phyloP scores from a whole-genome alignment of 768 basidiomycete genomes.

The Lactarius indigo region DNA sequence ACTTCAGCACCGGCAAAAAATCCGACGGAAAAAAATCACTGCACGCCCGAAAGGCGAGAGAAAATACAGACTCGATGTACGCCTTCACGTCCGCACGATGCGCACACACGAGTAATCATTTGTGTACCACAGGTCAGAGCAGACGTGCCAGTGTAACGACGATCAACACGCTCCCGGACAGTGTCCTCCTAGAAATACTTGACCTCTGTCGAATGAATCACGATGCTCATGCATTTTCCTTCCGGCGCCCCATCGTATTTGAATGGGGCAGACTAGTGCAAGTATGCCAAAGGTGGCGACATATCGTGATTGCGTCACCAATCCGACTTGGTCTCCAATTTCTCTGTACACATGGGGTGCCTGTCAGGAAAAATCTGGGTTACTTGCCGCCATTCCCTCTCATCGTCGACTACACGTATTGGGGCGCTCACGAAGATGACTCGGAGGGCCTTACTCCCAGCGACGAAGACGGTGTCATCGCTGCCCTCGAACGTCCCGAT shows the following conservation, averaged over 20 bases:
- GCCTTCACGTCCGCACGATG: too few relatives aligned
- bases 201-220: background rate
- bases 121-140: too few relatives aligned
- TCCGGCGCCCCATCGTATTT: background rate
- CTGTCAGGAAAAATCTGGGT: background rate
- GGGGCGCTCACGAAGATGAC: too few relatives aligned
- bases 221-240: background rate
- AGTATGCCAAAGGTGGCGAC: background rate
- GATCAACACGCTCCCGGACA: slow-evolving; percentile 2
- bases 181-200: slow-evolving; percentile 9
- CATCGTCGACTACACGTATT: too few relatives aligned
- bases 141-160: too few relatives aligned
- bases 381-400: too few relatives aligned
- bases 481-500: background rate
- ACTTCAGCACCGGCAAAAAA: too few relatives aligned
- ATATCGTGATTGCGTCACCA: background rate
- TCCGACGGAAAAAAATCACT: too few relatives aligned
- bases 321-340: background rate
- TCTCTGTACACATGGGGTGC: background rate
- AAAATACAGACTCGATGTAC: too few relatives aligned
- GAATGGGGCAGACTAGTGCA: background rate
- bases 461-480: background rate
- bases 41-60: too few relatives aligned
- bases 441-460: too few relatives aligned
- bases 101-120: too few relatives aligned